Evolutionary conservation across 1,139 yeast genomes (phyloP), one percentile per base, ranked within the genome.

Genomic region (Petasospora fabianii): DNA sequence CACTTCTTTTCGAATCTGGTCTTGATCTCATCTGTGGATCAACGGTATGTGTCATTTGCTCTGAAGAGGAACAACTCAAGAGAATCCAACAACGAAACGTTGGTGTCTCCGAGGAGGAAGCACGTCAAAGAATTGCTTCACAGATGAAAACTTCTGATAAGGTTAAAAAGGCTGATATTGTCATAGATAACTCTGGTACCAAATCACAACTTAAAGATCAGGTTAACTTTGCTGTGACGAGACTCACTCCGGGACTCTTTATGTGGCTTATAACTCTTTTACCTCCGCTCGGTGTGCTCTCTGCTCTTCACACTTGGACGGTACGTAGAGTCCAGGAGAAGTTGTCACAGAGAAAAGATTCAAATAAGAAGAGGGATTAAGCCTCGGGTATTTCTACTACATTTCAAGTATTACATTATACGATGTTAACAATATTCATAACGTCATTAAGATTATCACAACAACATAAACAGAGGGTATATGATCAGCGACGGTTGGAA

Each of bases 1-100:
- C 99, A 0, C 65, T 94, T 29, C 66, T 94, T 21, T 92, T 85
- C 61, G 98, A 94, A 58, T 73, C 88, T 26, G 76, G 79, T 1
- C 67, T 92, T 49, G 78, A 86, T 56, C 57, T 62, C 41, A 63
- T 84, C 24, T 90, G 97, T 59, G 96, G 95, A 0, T 59, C 68
- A 8, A 75, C 83, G 0, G 60, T 92, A 2, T 80, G 86, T 5
- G 88, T 90, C 0, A 62, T 77, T 1, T 84, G 96, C 50, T 65
- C 69, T 8, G 66, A 65, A 17, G 71, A 71, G 1, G 47, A 61
- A 5, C 97, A 94, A 59, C 50, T 83, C 24, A 63, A 71, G 44
- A 68, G 98, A 40, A 66, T 94, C 30, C 55, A 73, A 45, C 54
- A 54, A 4, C 68, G 99, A 47, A 90, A 92, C 55, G 75, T 82